Conservation (phyloP, 768 basidiomycete genomes). For the Rhodotorula kratochvilovae region DNA sequence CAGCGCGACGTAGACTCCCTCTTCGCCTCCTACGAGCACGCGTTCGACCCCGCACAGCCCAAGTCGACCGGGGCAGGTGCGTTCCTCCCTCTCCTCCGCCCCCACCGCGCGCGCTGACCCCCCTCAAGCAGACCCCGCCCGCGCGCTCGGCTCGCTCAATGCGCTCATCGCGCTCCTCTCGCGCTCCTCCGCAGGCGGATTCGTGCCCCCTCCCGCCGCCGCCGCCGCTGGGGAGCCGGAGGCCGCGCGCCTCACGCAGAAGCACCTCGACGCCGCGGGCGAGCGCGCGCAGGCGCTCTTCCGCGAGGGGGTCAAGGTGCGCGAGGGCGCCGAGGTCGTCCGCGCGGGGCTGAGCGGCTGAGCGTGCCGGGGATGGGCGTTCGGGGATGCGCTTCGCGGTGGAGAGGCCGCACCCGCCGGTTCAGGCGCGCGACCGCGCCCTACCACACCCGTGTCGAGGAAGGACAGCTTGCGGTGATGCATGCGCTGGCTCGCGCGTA, state of each 20-base stretch:
- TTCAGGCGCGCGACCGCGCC: no score
- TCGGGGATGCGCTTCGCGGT: no score
- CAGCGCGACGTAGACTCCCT: neutral
- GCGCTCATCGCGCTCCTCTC: slow-evolving; percentile 10
- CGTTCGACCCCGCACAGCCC: neutral
- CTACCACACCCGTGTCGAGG: no score
- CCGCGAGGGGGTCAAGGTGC: neutral
- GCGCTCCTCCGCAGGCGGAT: slow-evolving; percentile 14
- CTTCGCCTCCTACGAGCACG: neutral
- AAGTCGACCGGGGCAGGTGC: no score
- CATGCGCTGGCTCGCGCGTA: no score
- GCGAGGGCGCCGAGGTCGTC: neutral
- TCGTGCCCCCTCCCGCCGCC: slow-evolving; percentile 1
- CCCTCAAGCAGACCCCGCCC: no score
- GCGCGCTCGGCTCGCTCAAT: slow-evolving; percentile 1
- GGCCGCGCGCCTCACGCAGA: neutral
- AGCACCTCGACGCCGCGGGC: slow-evolving; percentile 1
- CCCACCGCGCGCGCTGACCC: no score
- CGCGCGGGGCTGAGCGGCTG: neutral
- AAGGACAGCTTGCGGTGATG: no score
- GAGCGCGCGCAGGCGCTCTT: neutral
- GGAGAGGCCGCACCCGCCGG: no score
- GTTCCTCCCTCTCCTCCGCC: neutral
- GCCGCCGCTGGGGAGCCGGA: no score
- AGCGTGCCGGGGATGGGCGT: neutral